phyloP scores from a whole-genome alignment of 176 grass and related monocot species.

The Phoenix dactylifera region DNA sequence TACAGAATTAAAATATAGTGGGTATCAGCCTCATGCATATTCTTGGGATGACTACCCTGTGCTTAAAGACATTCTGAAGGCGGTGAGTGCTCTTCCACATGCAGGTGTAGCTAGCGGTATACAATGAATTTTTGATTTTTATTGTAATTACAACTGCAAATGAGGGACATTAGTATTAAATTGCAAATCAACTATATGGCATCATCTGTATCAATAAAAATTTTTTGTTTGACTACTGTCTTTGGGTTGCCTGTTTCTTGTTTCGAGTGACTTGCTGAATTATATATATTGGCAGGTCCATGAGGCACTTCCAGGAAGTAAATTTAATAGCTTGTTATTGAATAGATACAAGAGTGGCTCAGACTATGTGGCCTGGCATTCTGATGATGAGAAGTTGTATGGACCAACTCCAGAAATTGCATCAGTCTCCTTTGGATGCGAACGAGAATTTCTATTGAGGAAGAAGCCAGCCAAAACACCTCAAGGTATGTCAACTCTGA shows the following conservation, averaged over 20 bases:
- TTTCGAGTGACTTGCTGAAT: too few relatives aligned
- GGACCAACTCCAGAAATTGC: conserved; percentile 74
- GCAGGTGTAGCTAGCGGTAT: neutral
- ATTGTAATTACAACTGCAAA: too few relatives aligned
- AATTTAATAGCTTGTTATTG: conserved; percentile 83
- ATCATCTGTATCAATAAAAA: too few relatives aligned
- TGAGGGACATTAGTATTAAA: too few relatives aligned
- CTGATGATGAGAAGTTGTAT: conserved; percentile 74
- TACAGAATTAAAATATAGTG: conserved; percentile 63
- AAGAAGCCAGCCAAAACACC: conserved; percentile 48
- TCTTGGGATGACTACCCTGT: conserved; percentile 84
- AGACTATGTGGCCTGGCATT: conserved; percentile 85
- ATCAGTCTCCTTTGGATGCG: conserved; percentile 64
- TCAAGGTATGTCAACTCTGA: conserved; percentile 14
- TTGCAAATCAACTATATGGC: too few relatives aligned
- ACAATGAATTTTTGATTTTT: too few relatives aligned
- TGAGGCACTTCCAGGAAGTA: conserved; percentile 56
- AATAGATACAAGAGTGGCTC: conserved; percentile 77
- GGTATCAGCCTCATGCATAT: conserved; percentile 45
- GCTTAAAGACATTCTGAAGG: conserved; percentile 69
- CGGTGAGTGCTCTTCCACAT: conserved; percentile 23
- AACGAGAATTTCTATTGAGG: conserved; percentile 57
- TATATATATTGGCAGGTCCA: conserved; percentile 32
- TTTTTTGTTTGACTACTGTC: too few relatives aligned
- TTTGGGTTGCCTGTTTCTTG: too few relatives aligned